Evolutionary conservation across 108 stramenopile species (phyloP), one percentile per base, ranked within the genome.

Genomic region (Pseudonitzschia multiseries): DNA sequence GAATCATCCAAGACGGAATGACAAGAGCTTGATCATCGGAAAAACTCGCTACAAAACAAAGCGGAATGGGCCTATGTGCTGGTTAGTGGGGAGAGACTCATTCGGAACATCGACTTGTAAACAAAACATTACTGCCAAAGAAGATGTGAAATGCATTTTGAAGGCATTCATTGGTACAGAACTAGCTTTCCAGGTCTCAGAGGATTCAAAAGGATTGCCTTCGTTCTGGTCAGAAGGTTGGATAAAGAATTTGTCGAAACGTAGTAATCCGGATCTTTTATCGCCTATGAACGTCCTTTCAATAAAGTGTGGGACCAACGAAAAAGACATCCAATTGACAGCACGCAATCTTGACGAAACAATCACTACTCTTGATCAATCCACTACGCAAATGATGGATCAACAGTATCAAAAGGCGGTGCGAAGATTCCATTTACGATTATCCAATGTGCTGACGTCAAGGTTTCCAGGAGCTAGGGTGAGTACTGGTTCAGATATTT

Each of bases 321-420:
- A 44, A 67, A 21, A 67, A 29, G 27, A 57, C 22, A 12, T 50
- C 9, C 13, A 60, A 27, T 22, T 22, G 2, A 68, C 41, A 24
- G 40, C 62, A 36, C 36, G 28, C 15, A 2, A n/a, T 62, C 40
- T 32, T n/a, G 61, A 62, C 5, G 29, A 24, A 33, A 62, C 20
- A 40, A 62, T 62, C 20, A 0, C 8, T 17, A 14, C 12, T 8
- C 46, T n/a, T 41, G 44, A 36, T 36, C 28, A 46, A 68, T 36
- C 50, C 40, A 24, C 64, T 36, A 14, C 41, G 9, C 4, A 40
- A 41, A 65, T 54, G 21, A 40, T 77, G 10, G 48, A 70, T 29
- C 32, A 69, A 22, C 40, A 70, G 21, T 81, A 81, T 51, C 43
- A 73, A 22, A 33, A 26, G 20, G 74, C 72, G 27, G 73, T 84